Evolutionary conservation across 192 early-diverging fungal genomes (phyloP).

Genomic region (Spizellomyces punctatus): DNA sequence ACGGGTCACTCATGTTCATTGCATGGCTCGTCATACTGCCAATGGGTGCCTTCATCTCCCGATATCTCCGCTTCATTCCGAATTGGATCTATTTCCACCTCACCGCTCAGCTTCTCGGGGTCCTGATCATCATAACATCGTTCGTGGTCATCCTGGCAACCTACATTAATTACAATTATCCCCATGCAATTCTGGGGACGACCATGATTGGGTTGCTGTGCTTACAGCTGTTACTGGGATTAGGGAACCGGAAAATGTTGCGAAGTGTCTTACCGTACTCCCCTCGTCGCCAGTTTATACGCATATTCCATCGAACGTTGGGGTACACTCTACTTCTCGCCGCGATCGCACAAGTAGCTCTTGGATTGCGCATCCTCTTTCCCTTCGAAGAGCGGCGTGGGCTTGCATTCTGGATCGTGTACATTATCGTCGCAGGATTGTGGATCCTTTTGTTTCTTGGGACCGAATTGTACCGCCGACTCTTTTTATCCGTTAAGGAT

Average conservation of each 20-base stretch:
- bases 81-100: slow-evolving; percentile 32
- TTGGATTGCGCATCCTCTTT: slow-evolving; percentile 40
- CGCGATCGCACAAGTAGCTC: slow-evolving; percentile 14
- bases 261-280: slow-evolving; percentile 15
- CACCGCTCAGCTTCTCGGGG: slow-evolving; percentile 15
- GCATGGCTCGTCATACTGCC: slow-evolving; percentile 39
- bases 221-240: slow-evolving; percentile 33
- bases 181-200: slow-evolving; percentile 32
- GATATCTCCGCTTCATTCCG: slow-evolving; percentile 24
- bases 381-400: slow-evolving; percentile 27
- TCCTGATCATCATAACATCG: slow-evolving; percentile 1
- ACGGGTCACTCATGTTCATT: slow-evolving; percentile 35
- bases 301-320: slow-evolving; percentile 8
- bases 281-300: slow-evolving; percentile 7
- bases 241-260: slow-evolving; percentile 17
- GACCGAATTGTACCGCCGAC: slow-evolving; percentile 3
- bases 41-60: slow-evolving; percentile 33
- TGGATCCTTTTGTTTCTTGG: slow-evolving; percentile 32
- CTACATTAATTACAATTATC: neutral
- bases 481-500: no score
- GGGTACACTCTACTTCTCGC: slow-evolving; percentile 17
- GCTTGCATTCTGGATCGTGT: slow-evolving; percentile 23
- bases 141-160: neutral
- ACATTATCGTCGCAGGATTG: slow-evolving; percentile 23
- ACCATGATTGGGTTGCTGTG: slow-evolving; percentile 19